Base-by-base conservation (phyloP, 208 protist species). In the Acanthamoeba castellanii region DNA sequence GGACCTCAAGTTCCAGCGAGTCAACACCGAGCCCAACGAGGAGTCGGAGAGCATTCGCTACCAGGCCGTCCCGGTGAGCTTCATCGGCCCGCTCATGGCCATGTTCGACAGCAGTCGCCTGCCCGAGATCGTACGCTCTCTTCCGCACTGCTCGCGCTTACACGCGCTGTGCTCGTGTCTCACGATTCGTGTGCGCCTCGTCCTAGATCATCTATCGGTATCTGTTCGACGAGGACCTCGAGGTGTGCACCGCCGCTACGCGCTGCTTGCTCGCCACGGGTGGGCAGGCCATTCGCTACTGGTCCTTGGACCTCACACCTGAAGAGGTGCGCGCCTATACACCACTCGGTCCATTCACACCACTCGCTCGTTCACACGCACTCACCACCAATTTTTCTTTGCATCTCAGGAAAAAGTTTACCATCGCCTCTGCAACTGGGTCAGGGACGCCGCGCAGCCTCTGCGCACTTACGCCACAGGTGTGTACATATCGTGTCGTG, bases 51-150 rank as follows among this genome's bases (percentile, higher is more conserved):
- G 3, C 52, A 42, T 57, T 4, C 87, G 87, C 30, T 92, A 92
- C 22, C 87, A 78, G 64, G 87, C 87, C 45, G 87, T 92, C 7
- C 87, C 87, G 13, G 59, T 92, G 30, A 92, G 87, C 59, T 57
- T 76, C 64, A 92, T 92, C 59, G 87, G 64, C 11, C 87, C 87
- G 3, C 87, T 92, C 25, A 92, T 76, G 66, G 30, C 57, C 66
- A 92, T 92, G 66, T 92, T 92, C 45, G 87, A 92, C 66, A 92
- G 47, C 66, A 78, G 64, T 59, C 87, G 64, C n/a, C 87, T 92
- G 32, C 87, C 87, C 27, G 87, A 76, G 37, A 78, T 92, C 42
- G 87, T 92, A 70, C 59, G 30, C 27, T 34, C 74, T 22, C 34
- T 11, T 47, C 25, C 45, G 1, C 45, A 6, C n/a, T 42, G 22